phyloP scores from a whole-genome alignment of 2,329 filamentous ascomycete species.

The Anisogramma anomala region DNA sequence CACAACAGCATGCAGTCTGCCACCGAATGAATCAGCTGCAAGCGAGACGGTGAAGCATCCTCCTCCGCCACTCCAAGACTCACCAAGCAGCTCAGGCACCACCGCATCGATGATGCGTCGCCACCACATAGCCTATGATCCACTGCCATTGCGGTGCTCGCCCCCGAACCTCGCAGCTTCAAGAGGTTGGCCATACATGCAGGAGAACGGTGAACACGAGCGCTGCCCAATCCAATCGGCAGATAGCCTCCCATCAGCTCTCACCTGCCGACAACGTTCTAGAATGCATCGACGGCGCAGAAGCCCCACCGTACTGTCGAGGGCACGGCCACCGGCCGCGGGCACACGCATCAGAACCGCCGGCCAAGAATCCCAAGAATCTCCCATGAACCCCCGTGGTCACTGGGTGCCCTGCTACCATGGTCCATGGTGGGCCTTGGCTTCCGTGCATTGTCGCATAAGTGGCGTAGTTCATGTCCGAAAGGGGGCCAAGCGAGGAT shows the following conservation, averaged over 20 bases:
- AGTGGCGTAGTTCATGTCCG: background rate
- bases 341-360: slow-evolving; percentile 3
- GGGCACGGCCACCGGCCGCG: background rate
- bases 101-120: background rate
- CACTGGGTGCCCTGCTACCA: too few species aligned
- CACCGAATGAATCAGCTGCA: background rate
- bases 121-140: background rate
- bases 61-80: background rate
- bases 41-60: background rate
- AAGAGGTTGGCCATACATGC: slow-evolving; percentile 8
- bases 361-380: too few species aligned
- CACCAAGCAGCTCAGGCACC: background rate
- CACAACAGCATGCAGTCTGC: slow-evolving; percentile 1
- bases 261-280: slow-evolving; percentile 1
- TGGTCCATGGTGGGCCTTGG: slow-evolving; percentile 2
- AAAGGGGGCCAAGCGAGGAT: background rate
- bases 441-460: slow-evolving; percentile 4
- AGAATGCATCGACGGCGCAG: background rate
- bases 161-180: slow-evolving; percentile 9
- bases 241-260: background rate
- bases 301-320: background rate
- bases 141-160: background rate
- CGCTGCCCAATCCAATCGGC: slow-evolving; percentile 2
- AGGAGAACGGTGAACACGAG: slow-evolving; percentile 12
- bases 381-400: too few species aligned